Conservation (phyloP, 1,139 yeast genomes). For the Yamadazyma diddensiae region DNA sequence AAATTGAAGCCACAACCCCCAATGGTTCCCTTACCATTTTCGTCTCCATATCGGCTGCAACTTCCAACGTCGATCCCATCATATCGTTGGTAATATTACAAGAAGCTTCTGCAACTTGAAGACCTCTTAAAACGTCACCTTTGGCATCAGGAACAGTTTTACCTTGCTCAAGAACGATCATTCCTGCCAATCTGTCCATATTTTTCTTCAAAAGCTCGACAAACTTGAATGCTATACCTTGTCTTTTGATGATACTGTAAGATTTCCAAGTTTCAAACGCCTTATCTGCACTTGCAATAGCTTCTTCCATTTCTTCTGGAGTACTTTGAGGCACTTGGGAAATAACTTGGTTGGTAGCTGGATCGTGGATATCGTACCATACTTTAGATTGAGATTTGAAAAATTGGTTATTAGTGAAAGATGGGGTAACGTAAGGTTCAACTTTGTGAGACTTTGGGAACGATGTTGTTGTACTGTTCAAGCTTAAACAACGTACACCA, state of each 20-base stretch:
- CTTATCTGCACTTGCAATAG: constrained; percentile 61
- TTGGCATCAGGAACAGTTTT: constrained; percentile 75
- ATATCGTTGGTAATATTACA: constrained; percentile 62
- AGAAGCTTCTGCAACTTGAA: constrained; percentile 77
- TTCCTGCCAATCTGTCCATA: constrained; percentile 69
- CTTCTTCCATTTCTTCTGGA: constrained; percentile 60
- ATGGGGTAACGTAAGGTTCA: constrained; percentile 52
- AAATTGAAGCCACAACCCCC: constrained; percentile 68
- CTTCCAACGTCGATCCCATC: constrained; percentile 66
- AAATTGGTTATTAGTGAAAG: constrained; percentile 57
- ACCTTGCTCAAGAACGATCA: constrained; percentile 78
- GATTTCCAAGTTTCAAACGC: constrained; percentile 63
- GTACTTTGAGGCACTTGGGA: constrained; percentile 74
- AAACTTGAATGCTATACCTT: constrained; percentile 72
- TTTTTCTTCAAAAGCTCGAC: constrained; percentile 65
- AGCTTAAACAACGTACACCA: constrained; percentile 7
- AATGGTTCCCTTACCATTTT: constrained; percentile 65
- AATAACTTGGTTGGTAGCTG: constrained; percentile 69
- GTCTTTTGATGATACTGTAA: constrained; percentile 63
- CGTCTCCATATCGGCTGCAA: constrained; percentile 75
- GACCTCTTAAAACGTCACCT: constrained; percentile 78
- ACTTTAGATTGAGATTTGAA: constrained; percentile 52
- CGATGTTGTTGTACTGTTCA: constrained; percentile 26
- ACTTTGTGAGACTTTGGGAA: constrained; percentile 51
- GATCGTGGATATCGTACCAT: constrained; percentile 76